Evolutionary conservation across 73 alveolate genomes (phyloP).

Genomic region (Blepharisma japonicum): DNA sequence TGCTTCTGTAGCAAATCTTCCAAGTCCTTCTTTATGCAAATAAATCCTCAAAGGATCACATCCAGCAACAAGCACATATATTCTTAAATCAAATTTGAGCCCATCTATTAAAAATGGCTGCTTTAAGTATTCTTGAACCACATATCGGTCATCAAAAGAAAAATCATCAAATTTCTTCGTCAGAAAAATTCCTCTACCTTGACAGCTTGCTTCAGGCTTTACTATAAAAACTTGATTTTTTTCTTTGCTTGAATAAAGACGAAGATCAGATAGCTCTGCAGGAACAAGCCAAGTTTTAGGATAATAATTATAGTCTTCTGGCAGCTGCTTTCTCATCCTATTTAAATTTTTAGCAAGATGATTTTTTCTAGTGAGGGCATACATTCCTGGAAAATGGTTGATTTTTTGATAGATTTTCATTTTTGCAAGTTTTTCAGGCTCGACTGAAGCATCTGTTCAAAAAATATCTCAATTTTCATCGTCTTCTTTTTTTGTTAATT

Average conservation of each 20-base stretch:
- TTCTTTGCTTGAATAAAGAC: neutral
- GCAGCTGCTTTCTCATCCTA: constrained; percentile 55
- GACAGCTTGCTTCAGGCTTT: constrained; percentile 56
- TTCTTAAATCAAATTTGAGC: constrained; percentile 94
- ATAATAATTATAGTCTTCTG: constrained; percentile 75
- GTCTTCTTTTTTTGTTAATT: too few species aligned
- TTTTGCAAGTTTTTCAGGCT: constrained; percentile 41
- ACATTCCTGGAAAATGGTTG: constrained; percentile 69
- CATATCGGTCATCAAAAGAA: constrained; percentile 54
- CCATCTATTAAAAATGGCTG: constrained; percentile 93
- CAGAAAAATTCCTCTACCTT: constrained; percentile 41
- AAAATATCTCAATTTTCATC: constrained; percentile 35
- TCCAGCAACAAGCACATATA: constrained; percentile 71
- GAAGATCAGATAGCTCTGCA: too few species aligned
- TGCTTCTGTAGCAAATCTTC: constrained; percentile 75
- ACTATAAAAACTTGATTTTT: constrained; percentile 41
- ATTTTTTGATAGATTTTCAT: constrained; percentile 49
- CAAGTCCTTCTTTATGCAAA: constrained; percentile 82
- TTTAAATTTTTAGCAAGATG: constrained; percentile 54
- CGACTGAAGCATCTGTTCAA: constrained; percentile 49
- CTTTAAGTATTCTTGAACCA: constrained; percentile 85
- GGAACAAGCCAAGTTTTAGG: constrained; percentile 67
- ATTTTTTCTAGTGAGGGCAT: constrained; percentile 55
- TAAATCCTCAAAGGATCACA: constrained; percentile 79
- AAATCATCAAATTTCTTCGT: constrained; percentile 54